Evolutionary conservation across 1,284 basidiomycete species (phyloP).

Genomic region (Fomitopsis pinicola): DNA sequence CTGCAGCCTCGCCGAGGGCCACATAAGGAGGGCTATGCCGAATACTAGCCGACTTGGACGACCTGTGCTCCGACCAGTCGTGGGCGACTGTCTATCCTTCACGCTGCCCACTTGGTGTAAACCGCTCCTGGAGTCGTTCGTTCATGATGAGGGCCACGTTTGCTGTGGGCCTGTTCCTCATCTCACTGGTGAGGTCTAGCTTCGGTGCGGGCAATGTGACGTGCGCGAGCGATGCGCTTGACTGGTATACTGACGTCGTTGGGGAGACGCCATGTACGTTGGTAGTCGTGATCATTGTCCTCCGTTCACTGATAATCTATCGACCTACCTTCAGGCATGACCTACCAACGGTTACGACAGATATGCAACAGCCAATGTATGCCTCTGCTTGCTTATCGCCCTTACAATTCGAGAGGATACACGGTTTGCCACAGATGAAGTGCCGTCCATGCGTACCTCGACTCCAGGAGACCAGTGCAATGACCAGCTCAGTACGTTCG

Average conservation of each 20-base stretch:
- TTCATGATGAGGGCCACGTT: no score
- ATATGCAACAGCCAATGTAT: constrained; percentile 4
- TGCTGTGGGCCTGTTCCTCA: no score
- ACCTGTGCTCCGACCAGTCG: no score
- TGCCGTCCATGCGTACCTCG: constrained; percentile 3
- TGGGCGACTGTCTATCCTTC: no score
- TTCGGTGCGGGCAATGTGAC: constrained; percentile 1
- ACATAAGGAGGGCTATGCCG: no score
- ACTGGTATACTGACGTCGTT: constrained; percentile 1
- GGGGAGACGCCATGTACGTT: constrained; percentile 3
- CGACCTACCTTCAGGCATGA: not conserved
- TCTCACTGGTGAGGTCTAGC: no score
- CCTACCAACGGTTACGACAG: constrained; percentile 5
- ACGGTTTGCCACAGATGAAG: constrained; percentile 8
- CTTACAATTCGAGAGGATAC: not conserved
- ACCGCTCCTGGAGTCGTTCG: no score
- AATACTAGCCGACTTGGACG: no score
- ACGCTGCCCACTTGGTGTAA: no score
- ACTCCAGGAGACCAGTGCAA: constrained; percentile 15
- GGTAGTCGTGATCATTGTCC: not conserved
- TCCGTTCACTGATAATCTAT: not conserved
- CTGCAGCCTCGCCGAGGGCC: no score
- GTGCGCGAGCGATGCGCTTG: not conserved
- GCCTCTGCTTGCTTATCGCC: not conserved
- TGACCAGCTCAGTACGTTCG: constrained; percentile 14